Percentiles rank a stretch among this genome's conserved stretches.
Conservation (phyloP, 306 rosid genomes). For the Begonia fuchsioides region DNA sequence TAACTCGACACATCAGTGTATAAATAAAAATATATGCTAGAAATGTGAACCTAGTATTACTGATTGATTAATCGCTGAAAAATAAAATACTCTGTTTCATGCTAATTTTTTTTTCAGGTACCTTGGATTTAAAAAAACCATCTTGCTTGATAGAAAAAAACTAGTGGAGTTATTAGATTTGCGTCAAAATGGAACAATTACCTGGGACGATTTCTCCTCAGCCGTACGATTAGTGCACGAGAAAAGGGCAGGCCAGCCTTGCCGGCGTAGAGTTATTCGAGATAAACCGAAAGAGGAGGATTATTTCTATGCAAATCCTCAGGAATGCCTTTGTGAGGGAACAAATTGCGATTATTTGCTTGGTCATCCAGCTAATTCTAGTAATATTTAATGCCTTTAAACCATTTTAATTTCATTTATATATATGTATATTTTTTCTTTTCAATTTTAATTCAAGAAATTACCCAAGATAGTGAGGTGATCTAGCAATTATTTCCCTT, state of each 20-base stretch:
- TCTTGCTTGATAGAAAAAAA: slow-evolving; percentile 46
- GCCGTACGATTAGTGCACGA: slow-evolving; percentile 39
- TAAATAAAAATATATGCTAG: no score
- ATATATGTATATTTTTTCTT: no score
- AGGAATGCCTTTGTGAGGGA: no score
- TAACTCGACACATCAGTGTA: no score
- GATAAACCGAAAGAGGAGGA: slow-evolving; percentile 89
- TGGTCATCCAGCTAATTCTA: slow-evolving; percentile 23
- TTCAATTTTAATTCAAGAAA: background rate
- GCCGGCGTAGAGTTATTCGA: slow-evolving; percentile 29
- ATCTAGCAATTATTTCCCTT: slow-evolving; percentile 12
- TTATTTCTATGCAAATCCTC: slow-evolving; percentile 82
- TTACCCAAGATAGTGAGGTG: slow-evolving; percentile 14
- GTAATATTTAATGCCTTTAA: slow-evolving; percentile 8
- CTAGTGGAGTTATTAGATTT: slow-evolving; percentile 56
- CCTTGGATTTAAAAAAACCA: slow-evolving; percentile 60
- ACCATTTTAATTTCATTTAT: no score
- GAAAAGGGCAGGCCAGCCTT: slow-evolving; percentile 57
- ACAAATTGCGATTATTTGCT: slow-evolving; percentile 37
- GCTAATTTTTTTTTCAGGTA: slow-evolving; percentile 36
- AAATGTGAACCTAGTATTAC: no score
- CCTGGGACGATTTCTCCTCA: slow-evolving; percentile 47
- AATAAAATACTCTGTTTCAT: background rate
- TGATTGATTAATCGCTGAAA: background rate
- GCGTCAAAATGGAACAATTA: slow-evolving; percentile 59